phyloP scores from a whole-genome alignment of 2,329 filamentous ascomycete species.

The Pezicula radicicola region DNA sequence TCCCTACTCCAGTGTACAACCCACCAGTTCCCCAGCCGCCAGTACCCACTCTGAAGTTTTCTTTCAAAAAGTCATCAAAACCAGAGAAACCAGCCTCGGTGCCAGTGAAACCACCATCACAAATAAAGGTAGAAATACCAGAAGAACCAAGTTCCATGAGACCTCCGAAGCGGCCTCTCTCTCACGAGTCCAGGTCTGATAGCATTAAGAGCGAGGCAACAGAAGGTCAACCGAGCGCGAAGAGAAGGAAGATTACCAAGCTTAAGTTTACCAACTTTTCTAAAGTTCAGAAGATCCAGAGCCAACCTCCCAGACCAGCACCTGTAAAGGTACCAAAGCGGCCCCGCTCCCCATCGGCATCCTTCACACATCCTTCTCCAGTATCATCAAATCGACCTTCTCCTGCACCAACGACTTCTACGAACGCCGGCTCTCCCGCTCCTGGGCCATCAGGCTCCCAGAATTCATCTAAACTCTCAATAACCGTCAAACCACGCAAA shows the following conservation, averaged over 20 bases:
- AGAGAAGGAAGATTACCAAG: slow-evolving; percentile 15
- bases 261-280: slow-evolving; percentile 6
- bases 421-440: slow-evolving; percentile 6
- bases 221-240: slow-evolving; percentile 4
- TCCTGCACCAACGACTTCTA: slow-evolving; percentile 7
- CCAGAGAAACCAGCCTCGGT: background rate
- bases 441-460: slow-evolving; percentile 6
- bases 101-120: background rate
- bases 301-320: slow-evolving; percentile 14
- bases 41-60: background rate
- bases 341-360: slow-evolving; percentile 2
- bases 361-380: slow-evolving; percentile 14
- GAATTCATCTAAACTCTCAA: slow-evolving; percentile 5
- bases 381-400: slow-evolving; percentile 12
- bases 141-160: slow-evolving; percentile 10
- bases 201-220: slow-evolving; percentile 2
- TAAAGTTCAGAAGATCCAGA: slow-evolving; percentile 17
- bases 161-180: slow-evolving; percentile 19
- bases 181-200: slow-evolving; percentile 4
- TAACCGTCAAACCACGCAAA: slow-evolving; percentile 11
- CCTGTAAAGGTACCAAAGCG: slow-evolving; percentile 4
- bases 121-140: background rate
- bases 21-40: background rate
- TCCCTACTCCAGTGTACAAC: background rate
- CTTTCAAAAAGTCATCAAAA: slow-evolving; percentile 7